Base-by-base conservation (phyloP, 164 flowering plant genomes). In the Aristolochia fimbriata region DNA sequence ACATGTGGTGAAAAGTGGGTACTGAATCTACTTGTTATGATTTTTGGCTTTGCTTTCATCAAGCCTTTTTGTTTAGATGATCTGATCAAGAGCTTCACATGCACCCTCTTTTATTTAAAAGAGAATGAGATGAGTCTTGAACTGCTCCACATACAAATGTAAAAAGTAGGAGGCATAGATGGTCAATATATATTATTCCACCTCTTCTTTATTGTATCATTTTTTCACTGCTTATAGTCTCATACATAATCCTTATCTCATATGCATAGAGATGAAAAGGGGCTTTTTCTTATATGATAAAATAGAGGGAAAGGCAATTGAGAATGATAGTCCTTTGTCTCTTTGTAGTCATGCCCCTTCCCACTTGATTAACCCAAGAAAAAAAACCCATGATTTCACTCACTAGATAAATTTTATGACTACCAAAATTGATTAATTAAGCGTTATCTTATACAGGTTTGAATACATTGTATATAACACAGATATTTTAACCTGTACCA, bases 331-430 rank as follows among this genome's bases (percentile, higher is more conserved):
- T 58, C 19, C 41, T 59, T 59, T 59, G 62, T 59, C 62, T 47
- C 52, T 47, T 60, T 60, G 46, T 60, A 49, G 24, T 60, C 16
- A 60, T 60, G 30, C 0, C 20, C 21, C 20, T 24, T 0, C 20
- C 21, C 20, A 15, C 51, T 56, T 47, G 30, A 49, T 50, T 49
- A 48, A 47, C 30, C 53, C 14, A 11, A 27, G 23, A 20, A 45
- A 60, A 49, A 31, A 17, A 4, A 70, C 65, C 48, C 62, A 57
- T 65, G 68, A 71, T 75, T 74, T 71, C 62, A 67, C 57, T 71
- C 74, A 74, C 69, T 48, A 74, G 47, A 30, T 58, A 0, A 25
- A 55, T 60, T 59, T 22, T 68, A 66, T 70, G 67, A 65, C 60
- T 45, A 65, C 56, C 11, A 49, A 30, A 53, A 70, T 70, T 68